Base-by-base conservation (phyloP, 177 flowering plant genomes). In the Telopea speciosissima region DNA sequence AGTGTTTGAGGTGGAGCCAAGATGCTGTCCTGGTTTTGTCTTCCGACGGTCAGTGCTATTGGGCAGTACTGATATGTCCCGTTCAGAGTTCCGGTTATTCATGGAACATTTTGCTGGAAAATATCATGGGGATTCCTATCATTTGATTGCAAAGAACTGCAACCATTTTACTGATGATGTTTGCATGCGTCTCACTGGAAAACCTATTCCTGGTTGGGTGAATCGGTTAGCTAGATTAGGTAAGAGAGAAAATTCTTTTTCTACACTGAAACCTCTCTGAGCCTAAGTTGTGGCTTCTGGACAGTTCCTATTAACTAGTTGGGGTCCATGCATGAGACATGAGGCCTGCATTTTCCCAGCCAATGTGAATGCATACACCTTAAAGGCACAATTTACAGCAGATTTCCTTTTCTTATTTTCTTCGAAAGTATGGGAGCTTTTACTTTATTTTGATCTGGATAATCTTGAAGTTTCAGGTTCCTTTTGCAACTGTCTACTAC, bases 151-250 rank as follows among this genome's bases (percentile, higher is more conserved):
- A 63, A 91, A 91, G 81, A 91, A 91, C 66, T 91, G 97, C 90
- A 91, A 91, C 83, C 97, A 91, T 75, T 91, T 91, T 70, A 86
- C 97, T 1, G 88, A 89, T 75, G 97, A 91, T 67, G 85, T 91
- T 23, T 83, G 81, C 70, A 31, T 54, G 77, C 83, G 76, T 66
- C 80, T 91, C 69, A 89, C 86, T 5, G 92, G 92, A 61, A 88
- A 83, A 72, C 76, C 76, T 28, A 88, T 89, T 69, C 97, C 97
- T 72, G 91, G 91, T 28, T 91, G 97, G 97, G 92, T 91, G 24
- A 91, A 89, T 79, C 84, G 97, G 65, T 83, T 91, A 31, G 97
- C 94, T 56, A 81, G 88, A 80, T 59, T 89, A 69, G 94, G 97
- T 91, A 73, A 80, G 81, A 42, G 44, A 52, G 44, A 28, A 1